Evolutionary conservation across 768 basidiomycete species (phyloP).

Genomic region (Cystofilobasidium bisporidii): DNA sequence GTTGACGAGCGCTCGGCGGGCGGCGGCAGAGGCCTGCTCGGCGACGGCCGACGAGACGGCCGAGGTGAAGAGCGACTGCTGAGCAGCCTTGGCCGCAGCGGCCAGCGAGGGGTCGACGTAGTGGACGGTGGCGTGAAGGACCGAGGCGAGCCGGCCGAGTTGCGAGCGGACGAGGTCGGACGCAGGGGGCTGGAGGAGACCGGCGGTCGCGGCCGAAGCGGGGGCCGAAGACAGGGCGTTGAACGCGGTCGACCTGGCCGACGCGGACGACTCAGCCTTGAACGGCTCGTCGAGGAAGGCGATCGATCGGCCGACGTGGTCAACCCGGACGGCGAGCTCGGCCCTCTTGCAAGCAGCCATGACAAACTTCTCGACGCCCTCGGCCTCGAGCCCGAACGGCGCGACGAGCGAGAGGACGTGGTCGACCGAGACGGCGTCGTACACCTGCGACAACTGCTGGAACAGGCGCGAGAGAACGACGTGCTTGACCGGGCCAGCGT

Average conservation of each 20-base stretch:
- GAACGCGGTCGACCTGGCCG: slow-evolving; percentile 32
- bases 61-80: slow-evolving; percentile 44
- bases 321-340: slow-evolving; percentile 73
- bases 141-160: slow-evolving; percentile 62
- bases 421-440: slow-evolving; percentile 70
- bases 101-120: slow-evolving; percentile 42
- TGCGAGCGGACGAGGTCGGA: slow-evolving; percentile 66
- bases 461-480: slow-evolving; percentile 85
- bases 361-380: slow-evolving; percentile 75
- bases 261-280: slow-evolving; percentile 38
- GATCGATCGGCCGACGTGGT: slow-evolving; percentile 77
- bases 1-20: slow-evolving; percentile 70
- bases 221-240: slow-evolving; percentile 40
- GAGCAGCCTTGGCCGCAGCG: slow-evolving; percentile 53
- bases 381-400: slow-evolving; percentile 60
- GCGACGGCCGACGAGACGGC: slow-evolving; percentile 43
- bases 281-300: slow-evolving; percentile 74
- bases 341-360: slow-evolving; percentile 84
- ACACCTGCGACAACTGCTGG: slow-evolving; percentile 83
- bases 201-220: slow-evolving; percentile 25
- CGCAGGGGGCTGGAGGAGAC: slow-evolving; percentile 56
- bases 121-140: slow-evolving; percentile 61
- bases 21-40: slow-evolving; percentile 42
- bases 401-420: slow-evolving; percentile 65
- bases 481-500: slow-evolving; percentile 79